phyloP scores from a whole-genome alignment of 805 yeast species.

The Yarrowia sp. region DNA sequence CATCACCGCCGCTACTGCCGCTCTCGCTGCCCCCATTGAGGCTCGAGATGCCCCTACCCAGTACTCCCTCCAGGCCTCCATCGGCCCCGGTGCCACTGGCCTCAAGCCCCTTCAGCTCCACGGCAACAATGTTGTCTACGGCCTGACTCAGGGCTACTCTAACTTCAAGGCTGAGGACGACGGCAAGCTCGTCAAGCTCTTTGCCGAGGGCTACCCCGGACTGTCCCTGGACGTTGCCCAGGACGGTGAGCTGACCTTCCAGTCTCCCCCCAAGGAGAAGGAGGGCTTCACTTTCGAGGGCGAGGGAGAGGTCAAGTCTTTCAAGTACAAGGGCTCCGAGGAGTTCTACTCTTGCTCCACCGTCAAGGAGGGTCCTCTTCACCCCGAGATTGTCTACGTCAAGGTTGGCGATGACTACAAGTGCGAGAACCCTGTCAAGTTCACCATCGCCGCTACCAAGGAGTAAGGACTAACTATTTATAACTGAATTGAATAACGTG shows the following conservation, averaged over 20 bases:
- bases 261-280: neutral
- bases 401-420: slow-evolving; percentile 10
- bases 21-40: slow-evolving; percentile 3
- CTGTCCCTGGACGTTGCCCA: neutral
- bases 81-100: slow-evolving; percentile 7
- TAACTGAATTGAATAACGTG: neutral
- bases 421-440: slow-evolving; percentile 2
- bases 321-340: neutral
- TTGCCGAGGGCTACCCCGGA: slow-evolving; percentile 1
- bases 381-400: slow-evolving; percentile 8
- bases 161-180: slow-evolving; percentile 14
- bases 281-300: slow-evolving; percentile 7
- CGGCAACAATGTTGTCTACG: slow-evolving; percentile 3
- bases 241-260: slow-evolving; percentile 5
- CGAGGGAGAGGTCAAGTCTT: slow-evolving; percentile 7
- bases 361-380: neutral
- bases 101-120: slow-evolving; percentile 10
- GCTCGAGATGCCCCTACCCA: neutral
- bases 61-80: slow-evolving; percentile 14
- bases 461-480: slow-evolving; percentile 8
- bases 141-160: slow-evolving; percentile 7
- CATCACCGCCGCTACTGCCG: slow-evolving; percentile 13
- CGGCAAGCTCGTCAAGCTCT: neutral
- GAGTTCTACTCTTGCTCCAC: slow-evolving; percentile 7
- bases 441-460: slow-evolving; percentile 25